Conservation (phyloP, 2,329 filamentous ascomycete species). For the Clonostachys byssicola region DNA sequence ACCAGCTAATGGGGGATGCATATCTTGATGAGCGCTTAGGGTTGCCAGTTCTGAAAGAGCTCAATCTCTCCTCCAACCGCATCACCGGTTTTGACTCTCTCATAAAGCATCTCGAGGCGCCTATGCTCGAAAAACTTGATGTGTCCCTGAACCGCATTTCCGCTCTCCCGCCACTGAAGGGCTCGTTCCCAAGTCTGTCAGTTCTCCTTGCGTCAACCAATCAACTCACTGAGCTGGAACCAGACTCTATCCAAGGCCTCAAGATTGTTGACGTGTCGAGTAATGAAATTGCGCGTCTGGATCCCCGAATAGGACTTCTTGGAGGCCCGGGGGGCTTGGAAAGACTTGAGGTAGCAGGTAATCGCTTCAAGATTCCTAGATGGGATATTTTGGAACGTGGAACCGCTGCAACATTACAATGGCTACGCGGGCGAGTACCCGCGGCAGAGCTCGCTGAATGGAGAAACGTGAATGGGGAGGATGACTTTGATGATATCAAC, state of each 20-base stretch:
- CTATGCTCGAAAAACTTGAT: conserved; percentile 71
- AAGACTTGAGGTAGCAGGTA: conserved; percentile 75
- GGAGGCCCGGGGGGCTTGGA: conserved; percentile 57
- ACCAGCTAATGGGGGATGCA: conserved; percentile 60
- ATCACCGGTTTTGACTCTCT: conserved; percentile 68
- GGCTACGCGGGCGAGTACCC: conserved; percentile 74
- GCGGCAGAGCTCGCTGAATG: conserved; percentile 54
- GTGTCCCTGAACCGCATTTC: conserved; percentile 79
- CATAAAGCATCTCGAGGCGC: conserved; percentile 64
- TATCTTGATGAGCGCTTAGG: conserved; percentile 65
- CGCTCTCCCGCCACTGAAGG: conserved; percentile 61
- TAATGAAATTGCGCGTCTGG: conserved; percentile 80
- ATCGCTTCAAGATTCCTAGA: conserved; percentile 82
- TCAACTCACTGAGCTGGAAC: conserved; percentile 66
- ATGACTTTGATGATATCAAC: not conserved
- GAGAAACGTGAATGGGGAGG: conserved; percentile 38
- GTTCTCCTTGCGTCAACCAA: conserved; percentile 78
- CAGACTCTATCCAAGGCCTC: conserved; percentile 70
- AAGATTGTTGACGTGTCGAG: conserved; percentile 73
- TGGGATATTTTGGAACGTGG: conserved; percentile 82
- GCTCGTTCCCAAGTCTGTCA: conserved; percentile 64
- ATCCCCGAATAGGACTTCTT: conserved; percentile 75
- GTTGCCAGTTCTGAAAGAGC: conserved; percentile 70
- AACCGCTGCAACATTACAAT: conserved; percentile 78
- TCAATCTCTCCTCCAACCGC: conserved; percentile 72